Evolutionary conservation across 2,329 filamentous ascomycete species (phyloP), one percentile per base, ranked within the genome.

Genomic region (Hypomyces perniciosus): DNA sequence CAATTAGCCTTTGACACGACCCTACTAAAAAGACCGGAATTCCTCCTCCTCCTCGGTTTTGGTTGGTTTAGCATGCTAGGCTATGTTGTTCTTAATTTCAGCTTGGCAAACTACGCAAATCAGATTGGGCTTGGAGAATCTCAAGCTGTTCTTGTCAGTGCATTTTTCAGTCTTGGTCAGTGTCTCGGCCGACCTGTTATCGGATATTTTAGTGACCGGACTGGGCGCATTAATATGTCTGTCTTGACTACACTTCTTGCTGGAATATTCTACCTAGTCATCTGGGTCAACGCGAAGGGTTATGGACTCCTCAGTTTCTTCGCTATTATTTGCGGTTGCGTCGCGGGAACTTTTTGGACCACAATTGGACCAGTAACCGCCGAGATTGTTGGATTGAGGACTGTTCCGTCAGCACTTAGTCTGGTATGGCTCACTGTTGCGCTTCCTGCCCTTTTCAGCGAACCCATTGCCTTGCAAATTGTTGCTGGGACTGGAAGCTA

Each of bases 81-180:
- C 5, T 86, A 86, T 56, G 78, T 85, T 20, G 78, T 83, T 0
- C 65, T 86, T 2, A 70, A 86, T 2, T 87, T 84, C 66, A 81
- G 77, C 3, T 64, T 87, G 7, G 78, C 84, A 1, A 81, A 78
- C 52, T 86, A 84, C 59, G 80, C 81, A 1, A 68, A 74, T 6
- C 74, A 74, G 0, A 74, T 85, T 34, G 83, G 83, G 0, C 72
- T 86, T 4, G 72, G 72, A 0, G 67, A 79, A 2, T 68, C 76
- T n/a, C 81, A 86, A 61, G 83, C 79, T 1, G 76, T 77, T 10
- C 70, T 82, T 37, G 72, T 85, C n/a, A 77, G 77, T 4, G 83
- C 83, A 0, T 59, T 86, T 8, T 67, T 86, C 46, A 86, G 84
- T 56, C 65, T 86, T 1, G 83, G 83, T 0, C 79, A 84, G 57